Percentiles rank a stretch among this genome's conserved stretches.
These are phyloP conservation scores for Entomortierella chlamydospora DNA, from an alignment of 192 early-diverging fungal species.

Conservation along the genomic window DNA sequence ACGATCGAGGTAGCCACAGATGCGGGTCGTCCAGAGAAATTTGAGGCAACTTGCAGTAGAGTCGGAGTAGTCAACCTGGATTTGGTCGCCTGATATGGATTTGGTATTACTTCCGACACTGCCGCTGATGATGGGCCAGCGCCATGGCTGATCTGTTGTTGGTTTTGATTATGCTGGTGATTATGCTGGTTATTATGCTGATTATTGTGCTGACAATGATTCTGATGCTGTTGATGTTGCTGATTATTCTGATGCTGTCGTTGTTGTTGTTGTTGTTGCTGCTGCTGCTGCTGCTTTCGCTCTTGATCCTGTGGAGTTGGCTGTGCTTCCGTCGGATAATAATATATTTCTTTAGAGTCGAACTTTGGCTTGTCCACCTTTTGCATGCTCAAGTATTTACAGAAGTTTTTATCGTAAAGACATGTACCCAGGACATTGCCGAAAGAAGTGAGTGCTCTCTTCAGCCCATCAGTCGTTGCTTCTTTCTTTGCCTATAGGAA, in stretches of 20 bases:
- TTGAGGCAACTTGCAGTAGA: background rate
- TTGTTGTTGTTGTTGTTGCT: background rate
- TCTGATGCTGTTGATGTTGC: slow-evolving; percentile 4
- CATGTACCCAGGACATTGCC: slow-evolving; percentile 91
- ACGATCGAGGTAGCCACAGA: background rate
- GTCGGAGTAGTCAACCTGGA: background rate
- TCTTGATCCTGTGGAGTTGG: background rate
- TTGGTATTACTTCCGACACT: background rate
- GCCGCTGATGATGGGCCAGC: slow-evolving; percentile 5
- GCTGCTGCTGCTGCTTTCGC: slow-evolving; percentile 1
- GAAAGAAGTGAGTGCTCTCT: slow-evolving; percentile 87
- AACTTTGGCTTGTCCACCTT: slow-evolving; percentile 23
- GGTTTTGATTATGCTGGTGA: background rate
- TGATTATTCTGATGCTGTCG: slow-evolving; percentile 10
- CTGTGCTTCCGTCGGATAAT: slow-evolving; percentile 6
- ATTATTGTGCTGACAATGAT: background rate
- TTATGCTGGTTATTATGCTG: slow-evolving; percentile 7
- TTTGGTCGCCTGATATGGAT: background rate
- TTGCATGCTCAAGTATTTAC: slow-evolving; percentile 30
- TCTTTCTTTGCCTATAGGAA: slow-evolving; percentile 82
- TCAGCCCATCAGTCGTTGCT: slow-evolving; percentile 89
- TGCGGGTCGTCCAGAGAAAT: background rate
- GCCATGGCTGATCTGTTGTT: background rate
- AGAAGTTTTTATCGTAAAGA: slow-evolving; percentile 85
- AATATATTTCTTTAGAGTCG: slow-evolving; percentile 14